phyloP scores from a whole-genome alignment of 257 asterid species.

The Penstemon newberryi region DNA sequence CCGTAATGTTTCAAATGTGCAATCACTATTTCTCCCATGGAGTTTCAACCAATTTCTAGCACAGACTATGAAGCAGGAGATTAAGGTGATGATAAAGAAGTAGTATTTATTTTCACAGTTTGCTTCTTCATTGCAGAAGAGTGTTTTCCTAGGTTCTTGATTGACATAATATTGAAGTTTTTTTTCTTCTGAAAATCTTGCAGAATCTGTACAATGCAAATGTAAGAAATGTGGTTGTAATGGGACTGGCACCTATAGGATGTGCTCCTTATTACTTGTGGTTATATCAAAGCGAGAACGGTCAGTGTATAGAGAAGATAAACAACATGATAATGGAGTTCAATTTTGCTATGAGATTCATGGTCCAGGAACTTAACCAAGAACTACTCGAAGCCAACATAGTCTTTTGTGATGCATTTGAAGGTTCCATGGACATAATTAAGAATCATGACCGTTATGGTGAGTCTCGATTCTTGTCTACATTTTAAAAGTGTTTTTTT shows the following conservation, averaged over 20 bases:
- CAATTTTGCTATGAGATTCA: slow-evolving; percentile 73
- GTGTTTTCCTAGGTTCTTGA: too few relatives aligned
- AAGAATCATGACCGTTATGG: slow-evolving; percentile 67
- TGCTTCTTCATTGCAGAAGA: background rate
- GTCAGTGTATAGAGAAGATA: slow-evolving; percentile 61
- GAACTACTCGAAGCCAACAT: slow-evolving; percentile 61
- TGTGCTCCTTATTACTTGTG: slow-evolving; percentile 87
- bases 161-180: too few relatives aligned
- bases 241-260: slow-evolving; percentile 94
- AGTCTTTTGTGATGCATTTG: slow-evolving; percentile 83
- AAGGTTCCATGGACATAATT: slow-evolving; percentile 87
- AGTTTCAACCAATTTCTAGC: slow-evolving; percentile 77
- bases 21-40: slow-evolving; percentile 78
- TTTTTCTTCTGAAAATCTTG: slow-evolving; percentile 25
- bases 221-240: slow-evolving; percentile 78
- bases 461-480: slow-evolving; percentile 27
- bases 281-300: slow-evolving; percentile 53
- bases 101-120: background rate
- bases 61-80: slow-evolving; percentile 63
- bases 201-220: slow-evolving; percentile 83
- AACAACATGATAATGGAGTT: slow-evolving; percentile 79
- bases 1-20: slow-evolving; percentile 72
- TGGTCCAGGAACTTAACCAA: slow-evolving; percentile 61
- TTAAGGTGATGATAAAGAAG: slow-evolving; percentile 49
- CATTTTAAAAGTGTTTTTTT: background rate